These are phyloP conservation scores for Epichloe typhina DNA, from an alignment of 2,329 filamentous ascomycete species.

Conservation along the genomic window DNA sequence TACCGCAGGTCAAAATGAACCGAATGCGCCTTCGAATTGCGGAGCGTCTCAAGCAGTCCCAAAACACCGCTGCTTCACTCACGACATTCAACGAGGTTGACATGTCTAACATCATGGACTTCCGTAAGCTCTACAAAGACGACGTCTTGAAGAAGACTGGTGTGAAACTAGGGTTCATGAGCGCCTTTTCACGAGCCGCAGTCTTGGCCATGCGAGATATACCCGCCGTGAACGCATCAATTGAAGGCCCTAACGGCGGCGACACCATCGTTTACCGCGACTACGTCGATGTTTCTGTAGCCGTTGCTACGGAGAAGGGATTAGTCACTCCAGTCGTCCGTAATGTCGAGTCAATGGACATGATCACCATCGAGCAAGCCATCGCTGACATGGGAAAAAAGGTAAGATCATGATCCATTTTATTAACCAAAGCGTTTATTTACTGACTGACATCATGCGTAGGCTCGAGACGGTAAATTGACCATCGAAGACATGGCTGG, in stretches of 20 bases:
- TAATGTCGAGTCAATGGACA: slow-evolving; percentile 78
- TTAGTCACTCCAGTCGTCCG: slow-evolving; percentile 93
- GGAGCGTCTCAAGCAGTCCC: slow-evolving; percentile 96
- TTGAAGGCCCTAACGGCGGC: slow-evolving; percentile 86
- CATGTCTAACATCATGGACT: slow-evolving; percentile 95
- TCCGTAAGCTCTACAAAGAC: slow-evolving; percentile 95
- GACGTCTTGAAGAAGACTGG: slow-evolving; percentile 91
- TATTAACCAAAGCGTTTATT: not conserved
- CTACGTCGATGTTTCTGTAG: slow-evolving; percentile 95
- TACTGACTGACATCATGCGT: not conserved
- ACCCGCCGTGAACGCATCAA: slow-evolving; percentile 91
- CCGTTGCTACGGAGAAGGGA: slow-evolving; percentile 94
- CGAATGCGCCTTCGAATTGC: slow-evolving; percentile 96
- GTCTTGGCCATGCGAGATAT: slow-evolving; percentile 89
- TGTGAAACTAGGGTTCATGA: slow-evolving; percentile 99
- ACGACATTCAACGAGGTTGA: slow-evolving; percentile 99
- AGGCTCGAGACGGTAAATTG: slow-evolving; percentile 90
- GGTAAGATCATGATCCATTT: slow-evolving; percentile 31
- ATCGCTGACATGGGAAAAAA: slow-evolving; percentile 93
- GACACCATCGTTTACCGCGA: slow-evolving; percentile 98
- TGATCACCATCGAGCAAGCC: slow-evolving; percentile 76
- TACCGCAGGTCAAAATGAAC: slow-evolving; percentile 92
- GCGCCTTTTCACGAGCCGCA: slow-evolving; percentile 82
- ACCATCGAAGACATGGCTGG: slow-evolving; percentile 99
- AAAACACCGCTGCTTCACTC: slow-evolving; percentile 92